Base-by-base conservation (phyloP, 2,329 filamentous ascomycete species). In the Emergomyces pasteurianus region DNA sequence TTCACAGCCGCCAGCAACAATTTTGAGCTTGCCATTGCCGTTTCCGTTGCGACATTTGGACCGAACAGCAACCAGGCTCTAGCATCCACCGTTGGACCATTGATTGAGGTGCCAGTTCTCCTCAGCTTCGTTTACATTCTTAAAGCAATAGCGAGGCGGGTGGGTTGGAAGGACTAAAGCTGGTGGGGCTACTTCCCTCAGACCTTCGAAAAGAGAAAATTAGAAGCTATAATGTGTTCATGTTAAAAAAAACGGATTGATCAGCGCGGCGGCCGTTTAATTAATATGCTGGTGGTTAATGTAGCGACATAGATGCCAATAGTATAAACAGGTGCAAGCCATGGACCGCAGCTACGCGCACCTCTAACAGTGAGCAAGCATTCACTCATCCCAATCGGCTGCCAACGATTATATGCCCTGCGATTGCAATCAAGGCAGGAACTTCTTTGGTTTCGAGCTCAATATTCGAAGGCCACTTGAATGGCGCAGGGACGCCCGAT, bases 1-100 rank as follows among this genome's bases (percentile, higher is more conserved):
- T 94, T 95, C 68, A 95, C 89, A 0, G 92, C 90, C 0, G 88
- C 89, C 0, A 95, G 90, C 71, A 96, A 96, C 70, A 95, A 96
- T 71, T 96, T 96, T 68, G 91, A 96, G 76, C 77, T 96, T 28
- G 90, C 91, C 0, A 95, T 96, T 74, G 90, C 90, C 0, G 90
- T 96, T 0, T 89, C 89, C 0, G 86, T 95, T 2, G 87, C 90
- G 0, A 87, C 87, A 0, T 95, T 88, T 74, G 91, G 90, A 0
- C 81, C 86, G 0, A 77, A 87, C 47, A 92, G 88, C 67, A 85
- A 91, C 57, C 86, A 95, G 73, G 90, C 90, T 0, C 77, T 95
- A 52, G 90, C 91, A 0, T 80, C 88, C 8, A 95, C 90, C 0
- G 90, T 95, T 0, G 90, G 90, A 0, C 91, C 91, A 2, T 73